Base-by-base conservation (phyloP, 768 basidiomycete species). In the Tremella fuciformis region DNA sequence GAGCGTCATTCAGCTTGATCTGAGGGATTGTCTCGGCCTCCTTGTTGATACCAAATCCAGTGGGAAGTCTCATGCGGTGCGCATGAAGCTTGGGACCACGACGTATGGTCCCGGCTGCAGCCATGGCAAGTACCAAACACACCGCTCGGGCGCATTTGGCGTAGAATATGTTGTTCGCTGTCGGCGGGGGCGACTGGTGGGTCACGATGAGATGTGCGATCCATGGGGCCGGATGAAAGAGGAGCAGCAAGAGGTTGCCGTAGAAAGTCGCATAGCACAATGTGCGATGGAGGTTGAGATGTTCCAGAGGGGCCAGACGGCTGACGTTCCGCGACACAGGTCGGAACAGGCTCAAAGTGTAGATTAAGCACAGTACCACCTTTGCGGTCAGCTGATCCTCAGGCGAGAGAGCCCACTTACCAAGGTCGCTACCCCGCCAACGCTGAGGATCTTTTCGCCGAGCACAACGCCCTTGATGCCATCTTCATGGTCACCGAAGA, bases 61-160 rank as follows among this genome's bases (percentile, higher is more conserved):
- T 68, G 3, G 61, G 57, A 8, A 63, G 39, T 49, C 63, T 64
- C 13, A 61, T 58, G 2, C 66, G 65, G 8, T 59, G 53, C 53
- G 58, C 69, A 15, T 61, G 67, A 42, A 69, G 19, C 50, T 65
- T 57, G 13, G 74, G 74, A 2, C 74, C 69, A 40, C 74, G 49
- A 6, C 74, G 50, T 60, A 73, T 68, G 25, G 55, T n/a, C 2
- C 74, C 69, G n/a, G 55, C 54, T 6, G 48, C 41, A 15, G 69
- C 25, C 50, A 67, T 55, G 13, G 53, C 34, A 8, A 38, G 19
- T 7, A 57, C 15, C 6, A 67, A 25, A 9, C 39, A 22, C 1
- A 39, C 53, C 6, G 37, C 52, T 3, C 64, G 53, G 24, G 59
- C 40, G 24, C 38, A 24, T 19, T 40, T 26, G 24, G 62, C 18